Evolutionary conservation across 2,329 filamentous ascomycete genomes (phyloP), one percentile per base, ranked within the genome.

Genomic region (Chaetomium strumarium): DNA sequence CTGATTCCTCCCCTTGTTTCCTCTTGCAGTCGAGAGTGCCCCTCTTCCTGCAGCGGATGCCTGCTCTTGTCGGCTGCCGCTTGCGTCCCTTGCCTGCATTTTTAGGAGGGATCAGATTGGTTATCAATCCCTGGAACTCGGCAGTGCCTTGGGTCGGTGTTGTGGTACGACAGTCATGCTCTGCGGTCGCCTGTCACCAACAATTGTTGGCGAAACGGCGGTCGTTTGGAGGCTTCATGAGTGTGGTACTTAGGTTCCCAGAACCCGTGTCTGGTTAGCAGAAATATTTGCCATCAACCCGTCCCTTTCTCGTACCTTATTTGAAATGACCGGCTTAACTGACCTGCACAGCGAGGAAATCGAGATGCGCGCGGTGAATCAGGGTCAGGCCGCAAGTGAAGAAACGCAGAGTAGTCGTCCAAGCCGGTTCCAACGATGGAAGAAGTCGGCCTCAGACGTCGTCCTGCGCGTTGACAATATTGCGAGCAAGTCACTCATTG

Each of bases 401-500:
- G 12, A 9, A 14, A 3, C 33, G 2, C 20, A 33, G 5, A 17
- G 8, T 10, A 11, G 24, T 29, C 39, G 8, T 2, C 12, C 29
- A 33, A 40, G 9, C 36, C 37, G 46, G 46, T 53, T 53, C 17
- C 19, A 40, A 5, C 17, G 29, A 31, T 34, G 10, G 14, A 34
- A 16, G 12, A 19, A 41, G 5, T 3, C 5, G 6, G 5, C 46
- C 34, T 13, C 24, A 8, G 20, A 45, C 19, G 20, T 51, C 19
- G 20, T 51, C 31, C 44, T 19, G 3, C 49, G 46, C 11, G n/a
- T 58, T 3, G 49, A 58, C 24, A 16, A 52, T 4, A 5, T 9
- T 8, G 46, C 52, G 13, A 44, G 40, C 40, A 45, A 39, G 30
- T 56, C 75, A 0, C 69, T 68, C 8, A 67, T 86, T 58, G 84